Conservation (phyloP, 495 filamentous ascomycete species). For the Neurospora sp. region DNA sequence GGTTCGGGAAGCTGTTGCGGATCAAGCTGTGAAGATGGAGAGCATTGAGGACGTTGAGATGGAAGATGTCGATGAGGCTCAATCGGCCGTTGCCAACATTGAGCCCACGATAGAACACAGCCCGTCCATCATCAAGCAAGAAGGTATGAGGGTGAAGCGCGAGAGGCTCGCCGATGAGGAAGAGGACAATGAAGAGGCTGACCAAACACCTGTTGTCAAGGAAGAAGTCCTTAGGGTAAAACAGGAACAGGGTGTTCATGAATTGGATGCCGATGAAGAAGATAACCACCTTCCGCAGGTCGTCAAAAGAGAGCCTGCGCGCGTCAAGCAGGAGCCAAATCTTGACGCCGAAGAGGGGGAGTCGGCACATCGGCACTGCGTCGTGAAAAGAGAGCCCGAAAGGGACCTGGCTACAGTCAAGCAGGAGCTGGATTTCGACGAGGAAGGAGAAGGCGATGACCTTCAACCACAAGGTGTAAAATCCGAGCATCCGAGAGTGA, state of each 20-base stretch:
- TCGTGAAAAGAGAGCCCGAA: neutral
- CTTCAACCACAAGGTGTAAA: neutral
- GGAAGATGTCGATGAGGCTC: neutral
- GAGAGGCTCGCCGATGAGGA: neutral
- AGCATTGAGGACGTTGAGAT: neutral
- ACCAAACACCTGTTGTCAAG: neutral
- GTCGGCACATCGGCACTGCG: neutral
- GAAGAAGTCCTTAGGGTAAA: neutral
- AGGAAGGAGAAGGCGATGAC: neutral
- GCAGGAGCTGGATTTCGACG: neutral
- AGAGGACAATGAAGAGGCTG: neutral
- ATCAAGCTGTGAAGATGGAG: neutral
- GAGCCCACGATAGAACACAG: neutral
- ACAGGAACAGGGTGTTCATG: neutral
- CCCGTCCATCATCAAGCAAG: neutral
- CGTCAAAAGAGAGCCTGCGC: neutral
- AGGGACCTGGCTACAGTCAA: neutral
- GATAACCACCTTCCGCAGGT: neutral
- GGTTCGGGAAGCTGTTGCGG: neutral
- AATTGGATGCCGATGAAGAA: neutral
- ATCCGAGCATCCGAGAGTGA: neutral
- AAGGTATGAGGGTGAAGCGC: neutral
- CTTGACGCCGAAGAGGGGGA: neutral
- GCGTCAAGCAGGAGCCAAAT: neutral
- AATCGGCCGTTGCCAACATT: neutral